Base-by-base conservation (phyloP, 371 early-diverging fungal species). In the Mucor racemosus region DNA sequence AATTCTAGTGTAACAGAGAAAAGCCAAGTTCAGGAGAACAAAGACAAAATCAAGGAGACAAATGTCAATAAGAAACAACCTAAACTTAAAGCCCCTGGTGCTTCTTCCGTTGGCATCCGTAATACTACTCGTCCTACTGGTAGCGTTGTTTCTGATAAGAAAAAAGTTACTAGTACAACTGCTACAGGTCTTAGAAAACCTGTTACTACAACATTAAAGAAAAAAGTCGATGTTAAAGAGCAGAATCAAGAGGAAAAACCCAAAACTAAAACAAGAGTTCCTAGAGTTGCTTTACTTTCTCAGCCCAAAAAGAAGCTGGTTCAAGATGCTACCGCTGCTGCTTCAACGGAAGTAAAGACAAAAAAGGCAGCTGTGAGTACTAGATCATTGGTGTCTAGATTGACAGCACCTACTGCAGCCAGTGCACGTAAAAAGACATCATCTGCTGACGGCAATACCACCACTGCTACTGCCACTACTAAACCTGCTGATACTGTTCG, bases 381-480 rank as follows among this genome's bases (percentile, higher is more conserved):
- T 10, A 58, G 57, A 58, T 68, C 75, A 31, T 40, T 69, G 26
- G 67, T 67, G 21, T 75, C 74, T 58, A 36, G 74, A 48, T 64
- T 69, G 56, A 67, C 74, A 53, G 67, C 74, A 21, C 67, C 70
- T 48, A 69, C 70, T 60, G 67, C 60, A 39, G 65, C 69, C 19
- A 69, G 69, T 64, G 67, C 70, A 48, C 66, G 69, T 38, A 72
- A 60, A 56, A 74, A 69, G 64, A n/a, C 64, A 36, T 50, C 67
- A 55, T 40, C 55, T 31, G 42, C 44, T 14, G 26, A 15, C 46
- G 53, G 38, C 7, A 15, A 21, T n/a, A 33, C 15, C 36, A 21
- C 19, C 41, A 41, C 1, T 10, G 21, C 13, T 35, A 36, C 53
- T 38, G 21, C 56, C 35, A 35, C 54, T 36, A 46, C 56, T 31